Evolutionary conservation across 257 asterid species (phyloP), one percentile per base, ranked within the genome.

Genomic region (Penstemon barbatus): DNA sequence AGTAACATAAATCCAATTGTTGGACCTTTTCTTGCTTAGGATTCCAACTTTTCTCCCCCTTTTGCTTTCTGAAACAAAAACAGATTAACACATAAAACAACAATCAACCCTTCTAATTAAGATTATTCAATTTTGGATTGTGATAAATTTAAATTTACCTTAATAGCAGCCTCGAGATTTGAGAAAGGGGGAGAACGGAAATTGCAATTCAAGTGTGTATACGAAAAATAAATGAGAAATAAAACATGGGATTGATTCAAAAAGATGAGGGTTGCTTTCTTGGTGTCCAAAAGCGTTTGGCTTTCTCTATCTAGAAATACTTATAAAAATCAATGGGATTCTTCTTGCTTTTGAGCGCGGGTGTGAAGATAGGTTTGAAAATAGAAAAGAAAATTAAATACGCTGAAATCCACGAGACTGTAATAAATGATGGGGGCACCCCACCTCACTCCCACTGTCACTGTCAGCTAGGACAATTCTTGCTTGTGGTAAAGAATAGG

Each of bases 351-450:
- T 83, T 74, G 81, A 74, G 95, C 88, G 92, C 92, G 97, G 95
- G 89, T 60, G 63, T 77, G 89, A 67, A 76, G 82, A 75, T 42
- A 68, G 46, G 89, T 84, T 89, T 90, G 90, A 84, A 88, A 72
- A 69, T 55, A 44, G 4, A 38, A 65, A 52, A 2, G 5, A 36
- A 52, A 40, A n/a, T 64, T 63, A 45, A 75, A 1, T 84, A 88
- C 95, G 85, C 97, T 93, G 95, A 93, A 93, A 77, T 81, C 94
- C 95, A 92, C 83, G 96, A 87, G 91, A 84, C 68, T 69, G 51
- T 86, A 76, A 82, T 86, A 61, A 88, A 75, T 89, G 77, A 71
- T 56, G 62, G 74, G 74, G 71, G 77, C 73, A 68, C 77, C 79
- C 78, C 86, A 77, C 76, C 33, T 2, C 33, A 69, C 77, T 69